Base-by-base conservation (phyloP, 2,329 filamentous ascomycete species). In the Xylariaceae sp. region DNA sequence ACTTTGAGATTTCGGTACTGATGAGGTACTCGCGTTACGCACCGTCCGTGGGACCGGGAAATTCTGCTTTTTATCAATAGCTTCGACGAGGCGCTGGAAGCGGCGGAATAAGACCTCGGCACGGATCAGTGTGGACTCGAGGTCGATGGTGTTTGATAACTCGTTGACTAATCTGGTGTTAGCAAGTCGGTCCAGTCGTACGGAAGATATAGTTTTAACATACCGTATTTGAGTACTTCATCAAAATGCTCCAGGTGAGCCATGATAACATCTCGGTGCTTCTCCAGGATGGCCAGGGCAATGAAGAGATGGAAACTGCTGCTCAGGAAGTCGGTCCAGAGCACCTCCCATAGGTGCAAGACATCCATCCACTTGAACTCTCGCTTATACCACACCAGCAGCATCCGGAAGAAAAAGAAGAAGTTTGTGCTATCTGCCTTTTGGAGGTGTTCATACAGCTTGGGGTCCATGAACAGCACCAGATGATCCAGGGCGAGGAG, bases 371-470 rank as follows among this genome's bases (percentile, higher is more conserved):
- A 98, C 55, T 82, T 79, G 59, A 98, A 98, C 67, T 98, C 93
- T 38, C 93, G 85, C 73, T 98, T 98, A 68, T 93, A 98, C 93
- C 93, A 98, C 8, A 98, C 93, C 1, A 98, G 76, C 25, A 98
- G 76, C 93, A 97, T 97, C 49, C 93, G 87, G 80, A 97, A 98
- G 74, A 98, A 97, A 74, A 98, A 98, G 70, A 98, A 98, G 68
- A 98, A 98, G 66, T 98, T 98, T 20, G 93, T 98, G 60, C 87
- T 94, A 60, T 98, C 94, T 17, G 91, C 88, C 14, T 80, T 83
- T 65, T 95, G 82, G 0, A 98, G 79, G 59, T 98, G 93, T 2
- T 87, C 76, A 67, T 96, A 97, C 6, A 98, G 81, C 63, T 90
- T 87, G 0, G 94, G 93, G 56, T 98, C 93, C 82, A 98, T 91